Evolutionary conservation across 164 flowering plant species (phyloP), one percentile per base, ranked within the genome.

Genomic region (Tinospora cordifolia): DNA sequence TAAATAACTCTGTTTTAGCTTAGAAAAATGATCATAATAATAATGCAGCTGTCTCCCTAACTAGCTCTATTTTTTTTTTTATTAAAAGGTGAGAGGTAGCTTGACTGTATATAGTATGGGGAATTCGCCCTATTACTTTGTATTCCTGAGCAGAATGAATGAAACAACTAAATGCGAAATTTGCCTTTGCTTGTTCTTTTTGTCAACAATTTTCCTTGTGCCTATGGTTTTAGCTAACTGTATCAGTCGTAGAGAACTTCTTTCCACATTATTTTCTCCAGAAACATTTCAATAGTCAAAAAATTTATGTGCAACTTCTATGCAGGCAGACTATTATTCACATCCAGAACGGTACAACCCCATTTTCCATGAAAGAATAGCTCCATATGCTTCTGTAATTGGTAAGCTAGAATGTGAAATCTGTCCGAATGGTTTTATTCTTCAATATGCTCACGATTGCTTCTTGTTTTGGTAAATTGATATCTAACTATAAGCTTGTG

Each of bases 321-420:
- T 81, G 66, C 92, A 94, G 99, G 90, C 79, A 58, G 98, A 95
- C 75, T 95, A 95, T 75, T 91, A 95, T 82, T 86, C 91, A 59
- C 97, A 90, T 83, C 97, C 98, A 57, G 96, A 95, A 67, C 89
- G 88, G 77, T 95, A 95, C 79, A 82, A 66, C 38, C 93, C 99
- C 14, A 67, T 87, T 83, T 95, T 95, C 79, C 96, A 95, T 84
- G 87, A 91, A 78, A 91, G 79, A 57, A 77, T 95, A 69, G 98
- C 96, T 22, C 98, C 98, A n/a, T 92, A 86, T 84, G 88, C 99
- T 74, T 91, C 99, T 79, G 92, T 91, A 38, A 87, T 95, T 72
- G 97, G 99, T 94, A 87, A 60, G 84, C 41, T 11, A 65, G 36
- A 46, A 67, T 39, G 5, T 60, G 2, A 26, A 58, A 34, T 46